Evolutionary conservation across 768 basidiomycete species (phyloP).

Genomic region (Clathrus columnatus): DNA sequence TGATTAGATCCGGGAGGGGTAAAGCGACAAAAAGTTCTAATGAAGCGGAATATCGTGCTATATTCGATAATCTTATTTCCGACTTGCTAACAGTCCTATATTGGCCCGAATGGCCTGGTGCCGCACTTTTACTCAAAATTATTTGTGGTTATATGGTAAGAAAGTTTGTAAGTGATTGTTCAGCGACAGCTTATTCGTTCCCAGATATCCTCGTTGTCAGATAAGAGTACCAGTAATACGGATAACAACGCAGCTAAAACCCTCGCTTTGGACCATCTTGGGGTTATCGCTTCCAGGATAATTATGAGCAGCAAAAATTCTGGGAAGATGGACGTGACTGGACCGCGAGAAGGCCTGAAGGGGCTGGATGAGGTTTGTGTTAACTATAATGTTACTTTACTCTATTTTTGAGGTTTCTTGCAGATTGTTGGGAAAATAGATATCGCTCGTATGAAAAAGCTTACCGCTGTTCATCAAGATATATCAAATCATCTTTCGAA

Average conservation of each 20-base stretch:
- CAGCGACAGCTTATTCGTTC: not conserved
- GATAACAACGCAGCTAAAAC: constrained; percentile 84
- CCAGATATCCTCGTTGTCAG: constrained; percentile 76
- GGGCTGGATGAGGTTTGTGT: constrained; percentile 52
- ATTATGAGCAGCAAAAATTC: constrained; percentile 45
- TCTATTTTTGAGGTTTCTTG: not conserved
- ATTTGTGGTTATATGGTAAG: constrained; percentile 80
- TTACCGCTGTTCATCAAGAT: constrained; percentile 55
- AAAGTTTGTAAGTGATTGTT: not conserved
- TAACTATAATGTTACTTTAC: not conserved
- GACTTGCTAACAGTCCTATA: constrained; percentile 84
- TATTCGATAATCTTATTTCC: constrained; percentile 84
- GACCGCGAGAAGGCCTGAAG: constrained; percentile 33
- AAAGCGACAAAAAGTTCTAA: constrained; percentile 86
- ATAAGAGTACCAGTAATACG: constrained; percentile 53
- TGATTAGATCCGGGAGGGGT: constrained; percentile 67
- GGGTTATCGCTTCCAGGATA: constrained; percentile 81
- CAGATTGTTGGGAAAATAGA: constrained; percentile 49
- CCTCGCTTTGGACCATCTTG: constrained; percentile 88
- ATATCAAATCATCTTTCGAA: constrained; percentile 61
- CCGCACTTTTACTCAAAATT: constrained; percentile 70
- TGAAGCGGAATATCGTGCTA: constrained; percentile 87
- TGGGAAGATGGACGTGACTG: constrained; percentile 23
- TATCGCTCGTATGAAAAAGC: constrained; percentile 42
- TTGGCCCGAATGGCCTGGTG: constrained; percentile 98